phyloP scores from a whole-genome alignment of 805 yeast genomes.

The Metschnikowia colocasiae region DNA sequence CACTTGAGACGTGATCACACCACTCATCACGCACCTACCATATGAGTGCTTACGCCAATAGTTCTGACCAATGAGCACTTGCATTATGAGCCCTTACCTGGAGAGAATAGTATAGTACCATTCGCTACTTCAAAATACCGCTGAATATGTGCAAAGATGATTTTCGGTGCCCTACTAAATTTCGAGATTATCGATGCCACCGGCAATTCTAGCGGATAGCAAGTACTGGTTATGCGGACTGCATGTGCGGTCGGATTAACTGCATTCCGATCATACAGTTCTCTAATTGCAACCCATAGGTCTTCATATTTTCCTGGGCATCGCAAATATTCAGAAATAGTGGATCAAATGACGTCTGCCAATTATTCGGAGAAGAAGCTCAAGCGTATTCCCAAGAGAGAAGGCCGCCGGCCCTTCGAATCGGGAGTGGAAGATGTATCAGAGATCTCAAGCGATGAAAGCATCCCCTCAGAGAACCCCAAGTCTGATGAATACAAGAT shows the following conservation, averaged over 20 bases:
- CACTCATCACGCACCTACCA: background rate
- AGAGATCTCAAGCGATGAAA: background rate
- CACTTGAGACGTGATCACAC: background rate
- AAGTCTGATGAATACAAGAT: background rate
- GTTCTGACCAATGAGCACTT: background rate
- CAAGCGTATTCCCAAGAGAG: constrained; percentile 7
- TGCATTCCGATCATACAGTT: background rate
- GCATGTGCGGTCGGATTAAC: background rate
- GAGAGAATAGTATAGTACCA: too few species aligned
- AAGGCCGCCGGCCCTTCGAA: constrained; percentile 11
- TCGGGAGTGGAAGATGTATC: constrained; percentile 3
- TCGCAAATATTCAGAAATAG: background rate
- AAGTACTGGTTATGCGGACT: background rate
- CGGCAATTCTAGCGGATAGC: background rate
- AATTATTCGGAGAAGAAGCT: constrained; percentile 6
- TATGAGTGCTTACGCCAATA: too few species aligned
- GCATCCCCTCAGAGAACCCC: background rate
- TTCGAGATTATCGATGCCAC: background rate
- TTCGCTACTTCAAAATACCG: too few species aligned
- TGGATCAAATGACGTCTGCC: background rate
- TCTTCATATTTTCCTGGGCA: background rate
- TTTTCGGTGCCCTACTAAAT: too few species aligned
- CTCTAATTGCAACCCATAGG: background rate
- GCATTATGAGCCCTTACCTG: too few species aligned
- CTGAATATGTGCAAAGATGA: too few species aligned